These are phyloP conservation scores for Fraxinus baroniana DNA, from an alignment of 305 asterid species.

Conservation along the genomic window DNA sequence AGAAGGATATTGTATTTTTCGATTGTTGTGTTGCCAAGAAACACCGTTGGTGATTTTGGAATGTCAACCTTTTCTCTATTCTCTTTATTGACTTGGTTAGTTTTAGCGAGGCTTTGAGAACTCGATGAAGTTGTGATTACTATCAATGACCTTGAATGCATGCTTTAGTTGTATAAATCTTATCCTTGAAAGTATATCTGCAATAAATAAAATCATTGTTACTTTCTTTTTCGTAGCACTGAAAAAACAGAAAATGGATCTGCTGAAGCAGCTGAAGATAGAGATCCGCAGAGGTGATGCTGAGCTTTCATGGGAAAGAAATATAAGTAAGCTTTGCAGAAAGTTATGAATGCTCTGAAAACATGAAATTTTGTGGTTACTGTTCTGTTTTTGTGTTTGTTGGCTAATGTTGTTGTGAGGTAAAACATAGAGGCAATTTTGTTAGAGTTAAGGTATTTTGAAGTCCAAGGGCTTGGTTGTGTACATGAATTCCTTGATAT, in stretches of 20 bases:
- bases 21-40: not conserved
- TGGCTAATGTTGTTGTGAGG: conserved; percentile 23
- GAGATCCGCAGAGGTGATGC: conserved; percentile 28
- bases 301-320: conserved; percentile 2
- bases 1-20: not conserved
- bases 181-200: not conserved
- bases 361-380: conserved; percentile 27
- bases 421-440: conserved; percentile 49
- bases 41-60: not conserved
- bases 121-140: not conserved
- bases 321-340: not conserved
- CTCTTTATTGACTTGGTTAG: not conserved
- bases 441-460: conserved; percentile 33
- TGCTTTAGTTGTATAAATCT: not conserved
- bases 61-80: not conserved
- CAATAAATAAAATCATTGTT: conserved; percentile 5
- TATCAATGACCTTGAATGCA: not conserved
- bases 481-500: not conserved
- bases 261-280: conserved; percentile 30
- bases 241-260: conserved; percentile 33
- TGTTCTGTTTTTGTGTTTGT: conserved; percentile 1
- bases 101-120: not conserved
- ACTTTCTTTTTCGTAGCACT: conserved; percentile 36
- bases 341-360: not conserved
- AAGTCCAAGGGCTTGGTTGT: not conserved